Base-by-base conservation (phyloP, 306 rosid genomes). In the Quercus cerris region DNA sequence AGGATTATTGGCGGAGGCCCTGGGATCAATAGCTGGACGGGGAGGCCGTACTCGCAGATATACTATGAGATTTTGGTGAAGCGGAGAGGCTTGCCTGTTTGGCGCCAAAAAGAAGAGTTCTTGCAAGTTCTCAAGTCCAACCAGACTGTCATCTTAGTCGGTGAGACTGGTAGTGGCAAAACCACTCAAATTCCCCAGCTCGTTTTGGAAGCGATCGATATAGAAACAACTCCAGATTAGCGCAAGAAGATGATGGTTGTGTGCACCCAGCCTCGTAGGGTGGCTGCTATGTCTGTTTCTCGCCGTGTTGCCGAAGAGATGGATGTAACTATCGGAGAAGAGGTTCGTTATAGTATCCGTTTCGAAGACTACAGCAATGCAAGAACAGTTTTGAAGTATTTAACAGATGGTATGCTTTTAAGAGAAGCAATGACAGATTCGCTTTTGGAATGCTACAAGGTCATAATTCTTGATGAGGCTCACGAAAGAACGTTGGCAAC, bases 401-500 rank as follows among this genome's bases (percentile, higher is more conserved):
- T 91, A 51, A 94, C 99, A 0, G 97, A 94, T 83, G 97, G 97
- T 85, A 94, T 93, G 99, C 97, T 93, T 83, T 83, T 94, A 78
- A 88, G 97, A 89, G 99, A 94, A 81, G 97, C 99, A 55, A 93
- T 93, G 99, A 90, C 97, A 0, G 99, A 94, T 81, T 97, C 97
- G n/a, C 95, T 94, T 15, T 86, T 94, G 82, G 97, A 94, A 63
- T 90, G 97, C 46, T 94, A 94, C 87, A 87, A 88, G 66, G 97
- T 93, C 25, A 89, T 94, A 54, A 81, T 94, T 80, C 99, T 94
- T 77, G 99, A 94, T 84, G 99, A 94, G 85, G 99, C 97, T 8
- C 99, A 94, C 15, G 97, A 94, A 85, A 91, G 97, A 84, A 91
- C 99, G 23, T 87, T 94, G 81, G 99, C 99, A 54, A 94, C 99